Percentiles rank a stretch among this genome's conserved stretches.
These are phyloP conservation scores for Neurospora africana DNA, from an alignment of 495 filamentous ascomycete species.

Conservation along the genomic window DNA sequence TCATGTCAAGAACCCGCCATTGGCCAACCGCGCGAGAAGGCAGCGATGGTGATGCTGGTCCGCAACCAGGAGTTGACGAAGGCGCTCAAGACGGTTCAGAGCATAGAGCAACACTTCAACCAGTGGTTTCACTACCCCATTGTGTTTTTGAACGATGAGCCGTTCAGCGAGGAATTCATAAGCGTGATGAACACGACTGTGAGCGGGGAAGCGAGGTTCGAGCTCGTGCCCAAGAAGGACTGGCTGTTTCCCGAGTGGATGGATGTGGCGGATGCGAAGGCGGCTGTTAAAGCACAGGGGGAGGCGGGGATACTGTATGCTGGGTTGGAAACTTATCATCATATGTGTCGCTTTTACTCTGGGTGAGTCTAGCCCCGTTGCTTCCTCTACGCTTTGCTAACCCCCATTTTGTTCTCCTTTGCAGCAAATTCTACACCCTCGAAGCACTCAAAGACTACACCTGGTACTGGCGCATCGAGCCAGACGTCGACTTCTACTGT, in stretches of 20 bases:
- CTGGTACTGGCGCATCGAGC: constrained; percentile 48
- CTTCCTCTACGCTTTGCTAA: background rate
- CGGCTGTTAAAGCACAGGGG: constrained; percentile 77
- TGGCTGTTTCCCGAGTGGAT: constrained; percentile 92
- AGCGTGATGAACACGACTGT: constrained; percentile 70
- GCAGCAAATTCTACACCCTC: constrained; percentile 50
- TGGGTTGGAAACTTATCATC: constrained; percentile 95
- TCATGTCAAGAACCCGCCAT: constrained; percentile 31
- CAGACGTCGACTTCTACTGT: constrained; percentile 42
- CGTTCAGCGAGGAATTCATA: constrained; percentile 83
- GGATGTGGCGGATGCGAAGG: constrained; percentile 65
- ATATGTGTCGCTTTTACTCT: constrained; percentile 97
- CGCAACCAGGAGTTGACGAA: constrained; percentile 84
- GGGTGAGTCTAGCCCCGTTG: constrained; percentile 45
- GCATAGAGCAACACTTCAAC: constrained; percentile 94
- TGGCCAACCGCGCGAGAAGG: constrained; percentile 59
- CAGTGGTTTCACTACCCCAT: constrained; percentile 95
- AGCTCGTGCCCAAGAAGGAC: constrained; percentile 64
- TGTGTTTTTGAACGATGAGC: constrained; percentile 89
- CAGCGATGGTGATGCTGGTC: constrained; percentile 86
- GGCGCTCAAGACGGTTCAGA: constrained; percentile 84
- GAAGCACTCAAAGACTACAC: constrained; percentile 33
- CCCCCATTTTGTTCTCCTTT: background rate
- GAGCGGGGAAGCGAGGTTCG: constrained; percentile 66
- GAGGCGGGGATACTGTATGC: constrained; percentile 89